Evolutionary conservation across 2,329 filamentous ascomycete species (phyloP), one percentile per base, ranked within the genome.

Genomic region (Botryotinia globosa): DNA sequence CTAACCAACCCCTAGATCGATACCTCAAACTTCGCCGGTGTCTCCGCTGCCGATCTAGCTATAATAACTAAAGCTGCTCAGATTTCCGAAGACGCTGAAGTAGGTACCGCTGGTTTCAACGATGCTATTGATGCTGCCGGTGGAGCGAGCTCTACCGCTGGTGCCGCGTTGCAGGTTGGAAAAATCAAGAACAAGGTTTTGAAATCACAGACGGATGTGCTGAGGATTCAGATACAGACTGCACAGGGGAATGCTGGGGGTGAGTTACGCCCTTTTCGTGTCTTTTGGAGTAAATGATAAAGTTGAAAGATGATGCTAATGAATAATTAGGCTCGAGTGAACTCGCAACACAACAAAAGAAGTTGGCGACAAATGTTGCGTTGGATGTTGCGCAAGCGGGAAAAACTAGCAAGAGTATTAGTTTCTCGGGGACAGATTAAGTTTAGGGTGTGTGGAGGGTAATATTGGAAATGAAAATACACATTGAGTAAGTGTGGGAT

Each of bases 1-100:
- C 48, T 54, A n/a, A 54, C 25, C n/a, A 16, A n/a, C 6, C 25
- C 48, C 25, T 32, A 85, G 83, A 81, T 87, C 65, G 82, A 85
- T 77, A 75, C 81, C 42, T 79, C 77, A 70, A 80, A 88, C 77
- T 83, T 86, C 1, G 83, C 82, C 63, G 82, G 79, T 34, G 85
- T 89, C 62, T 83, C 84, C 65, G 78, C 80, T 18, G 78, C 81
- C 29, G 63, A 65, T 29, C 42, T 65, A 42, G 63, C 39, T 32
- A 65, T 65, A 29, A 65, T 65, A 16, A 42, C 73, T 76, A 82
- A 84, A 72, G 82, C 82, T 0, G 87, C 87, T 29, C 82, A 83
- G 75, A 84, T 84, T 0, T 86, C 87, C 71, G 87, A 89, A 78
- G 78, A 81, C 37, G 87, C 87, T n/a, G 87, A 89, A 80, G 83